Base-by-base conservation (phyloP, 805 yeast genomes). In the Hanseniaspora hatyaiensis region DNA sequence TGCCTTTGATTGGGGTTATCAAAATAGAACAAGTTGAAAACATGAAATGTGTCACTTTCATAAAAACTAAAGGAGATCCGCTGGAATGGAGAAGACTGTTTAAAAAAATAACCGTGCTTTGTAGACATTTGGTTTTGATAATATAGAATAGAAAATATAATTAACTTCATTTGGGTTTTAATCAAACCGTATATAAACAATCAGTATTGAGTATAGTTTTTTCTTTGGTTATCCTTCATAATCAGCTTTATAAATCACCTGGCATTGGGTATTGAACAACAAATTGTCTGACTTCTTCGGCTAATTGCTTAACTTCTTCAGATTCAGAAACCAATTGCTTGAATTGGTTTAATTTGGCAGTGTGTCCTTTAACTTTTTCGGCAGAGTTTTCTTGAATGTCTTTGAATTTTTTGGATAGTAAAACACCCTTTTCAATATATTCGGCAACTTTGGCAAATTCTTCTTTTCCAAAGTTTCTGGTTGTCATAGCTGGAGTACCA, bases 401-500 rank as follows among this genome's bases (percentile, higher is more conserved):
- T 65, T 80, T 81, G 61, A 83, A 69, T 26, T 68, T 70, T 48
- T 72, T 64, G 20, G 95, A 75, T 56, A 84, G 70, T 46, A 74
- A 72, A 51, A 84, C 87, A 31, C 96, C 94, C 55, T 69, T 66
- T 61, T 82, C 83, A 59, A 89, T 83, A 70, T 74, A 86, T 47
- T 71, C 74, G 36, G 88, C 89, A 50, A 89, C 92, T 62, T 74
- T 73, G 53, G 71, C 78, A 61, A 89, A 89, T 59, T 89, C 97
- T 49, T 68, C 73, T 52, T 72, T 74, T 46, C 76, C 76, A 61
- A 89, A 81, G 40, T 96, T 96, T 71, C 98, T 80, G 46, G 96
- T 86, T 49, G 96, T 82, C 97, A 89, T 89, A 40, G 97, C 97
- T 51, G 98, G 98, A 15, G 97, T 84, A 58, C 98, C 98, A 52